Base-by-base conservation (phyloP, 768 basidiomycete species). In the Leccinum barrowsii region DNA sequence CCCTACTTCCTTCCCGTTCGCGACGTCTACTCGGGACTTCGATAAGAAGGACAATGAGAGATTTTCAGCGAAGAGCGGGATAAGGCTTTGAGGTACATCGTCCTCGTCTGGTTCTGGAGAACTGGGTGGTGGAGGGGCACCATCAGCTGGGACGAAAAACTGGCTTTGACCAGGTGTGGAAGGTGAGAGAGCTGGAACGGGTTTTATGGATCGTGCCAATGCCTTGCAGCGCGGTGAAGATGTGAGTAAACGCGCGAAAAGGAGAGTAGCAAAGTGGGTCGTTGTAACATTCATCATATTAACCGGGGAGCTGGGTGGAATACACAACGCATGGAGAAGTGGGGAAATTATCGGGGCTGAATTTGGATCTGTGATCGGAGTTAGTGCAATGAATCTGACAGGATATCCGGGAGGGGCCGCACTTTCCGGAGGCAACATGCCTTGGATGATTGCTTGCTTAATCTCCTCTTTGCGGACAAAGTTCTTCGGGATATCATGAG, bases 31-130 rank as follows among this genome's bases (percentile, higher is more conserved):
- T 34, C 91, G 79, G 7, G 84, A 83, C 22, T 89, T 85, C 26
- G 88, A 89, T 49, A 98, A 74, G 63, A 94, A 82, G 2, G 92
- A 85, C 56, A 98, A 78, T 42, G 94, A 92, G 22, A 98, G 76
- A 69, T 97, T 94, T 59, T 98, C 97, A 47, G 87, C 86, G 19
- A 98, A 76, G n/a, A 89, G 82, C 55, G 92, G 87, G 10, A 99
- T 79, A 35, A 99, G 76, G 1, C 82, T 83, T 63, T 92, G 87
- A 19, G 85, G 83, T 24, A 75, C 79, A 30, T 86, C 86, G 52
- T 89, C 85, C 48, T 84, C 83, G 7, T 84, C 82, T 21, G 73
- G 65, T 10, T 74, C 76, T 13, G 71, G 64, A 26, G 60, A 67
- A 37, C 71, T 62, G n/a, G 71, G 63, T 11, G 72, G 66, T 21